Base-by-base conservation (phyloP, 768 basidiomycete genomes). In the Rhizopogon salebrosus region DNA sequence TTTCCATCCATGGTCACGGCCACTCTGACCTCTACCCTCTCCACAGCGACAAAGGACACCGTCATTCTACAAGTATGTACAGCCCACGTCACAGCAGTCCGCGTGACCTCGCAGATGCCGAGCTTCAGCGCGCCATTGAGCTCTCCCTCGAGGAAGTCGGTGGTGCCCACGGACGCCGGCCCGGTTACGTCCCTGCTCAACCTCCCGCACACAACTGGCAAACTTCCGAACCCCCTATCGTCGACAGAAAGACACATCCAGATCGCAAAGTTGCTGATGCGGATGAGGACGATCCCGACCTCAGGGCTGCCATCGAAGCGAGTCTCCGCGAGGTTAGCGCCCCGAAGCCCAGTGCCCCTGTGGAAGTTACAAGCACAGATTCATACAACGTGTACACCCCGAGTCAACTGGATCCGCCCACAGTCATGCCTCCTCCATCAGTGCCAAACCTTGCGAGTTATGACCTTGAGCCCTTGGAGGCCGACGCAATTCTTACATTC, bases 291-390 rank as follows among this genome's bases (percentile, higher is more conserved):
- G 95, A 99, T 67, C 89, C 89, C 10, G 94, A 98, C 53, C 74
- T 99, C 18, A 82, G 78, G 54, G 90, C 95, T 18, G 97, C 97
- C 0, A 99, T 99, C 48, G 93, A 98, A 64, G 97, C 97, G 0
- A 92, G 89, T 64, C 68, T 99, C 56, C 78, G 85, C n/a, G 97
- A 99, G 61, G 85, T 80, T 3, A 83, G 77, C 54, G 84, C 88
- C 10, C 86, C 87, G 0, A 82, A 77, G 56, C 84, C 92, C 6
- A 92, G 89, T 60, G 90, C 89, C 0, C 92, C 93, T 1, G 68
- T 79, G 16, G 80, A 76, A 9, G 61, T 80, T 6, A 80, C 87
- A 48, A 75, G 80, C 2, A 73, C 80, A 1, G 82, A 85, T 51
- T 70, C 73, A 29, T 64, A 64, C 52, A 58, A 65, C 43, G 62